Conservation (phyloP, 805 yeast genomes). For the Zygosaccharomyces bailii region DNA sequence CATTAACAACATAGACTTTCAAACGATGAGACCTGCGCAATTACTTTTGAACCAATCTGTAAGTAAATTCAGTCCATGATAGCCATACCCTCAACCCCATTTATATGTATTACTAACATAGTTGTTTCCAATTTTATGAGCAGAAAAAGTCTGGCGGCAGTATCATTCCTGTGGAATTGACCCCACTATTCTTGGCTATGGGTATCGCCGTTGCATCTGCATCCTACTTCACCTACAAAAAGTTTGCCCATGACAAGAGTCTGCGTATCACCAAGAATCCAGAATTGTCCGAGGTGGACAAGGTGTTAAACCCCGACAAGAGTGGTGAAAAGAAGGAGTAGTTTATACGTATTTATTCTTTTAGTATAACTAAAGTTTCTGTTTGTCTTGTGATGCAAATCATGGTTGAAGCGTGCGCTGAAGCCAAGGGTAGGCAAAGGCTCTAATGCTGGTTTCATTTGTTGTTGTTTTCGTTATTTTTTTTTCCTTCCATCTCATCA, state of each 20-base stretch:
- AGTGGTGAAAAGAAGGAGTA: slow-evolving; percentile 9
- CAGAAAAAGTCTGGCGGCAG: slow-evolving; percentile 39
- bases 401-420: too few species aligned
- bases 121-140: slow-evolving; percentile 7
- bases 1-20: neutral
- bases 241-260: slow-evolving; percentile 46
- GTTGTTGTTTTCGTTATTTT: too few species aligned
- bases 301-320: slow-evolving; percentile 19
- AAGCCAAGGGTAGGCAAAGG: too few species aligned
- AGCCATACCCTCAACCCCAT: neutral
- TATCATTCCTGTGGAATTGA: slow-evolving; percentile 51
- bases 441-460: too few species aligned
- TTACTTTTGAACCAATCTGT: slow-evolving; percentile 46
- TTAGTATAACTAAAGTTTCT: neutral
- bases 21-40: slow-evolving; percentile 49
- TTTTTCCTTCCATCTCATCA: neutral
- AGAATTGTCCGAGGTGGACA: slow-evolving; percentile 34
- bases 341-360: neutral
- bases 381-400: neutral
- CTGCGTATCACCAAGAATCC: slow-evolving; percentile 49
- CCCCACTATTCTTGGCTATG: slow-evolving; percentile 56
- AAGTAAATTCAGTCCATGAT: slow-evolving; percentile 27
- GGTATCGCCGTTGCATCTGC: slow-evolving; percentile 52
- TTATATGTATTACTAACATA: slow-evolving; percentile 2
- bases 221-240: slow-evolving; percentile 49